Evolutionary conservation across 495 filamentous ascomycete genomes (phyloP).

Genomic region (Neurospora sp.): DNA sequence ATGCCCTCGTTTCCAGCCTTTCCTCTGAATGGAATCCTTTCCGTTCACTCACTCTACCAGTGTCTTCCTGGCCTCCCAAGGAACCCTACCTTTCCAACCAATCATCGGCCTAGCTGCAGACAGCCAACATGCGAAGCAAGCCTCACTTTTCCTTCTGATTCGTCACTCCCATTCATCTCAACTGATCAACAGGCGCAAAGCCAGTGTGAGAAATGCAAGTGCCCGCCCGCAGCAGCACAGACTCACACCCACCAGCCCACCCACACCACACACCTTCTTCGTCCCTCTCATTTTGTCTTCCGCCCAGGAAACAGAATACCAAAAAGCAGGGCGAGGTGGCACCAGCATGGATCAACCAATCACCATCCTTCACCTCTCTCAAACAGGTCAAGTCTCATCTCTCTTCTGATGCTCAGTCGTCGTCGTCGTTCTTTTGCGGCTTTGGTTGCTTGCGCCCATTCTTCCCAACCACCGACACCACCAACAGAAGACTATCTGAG

Average conservation of each 20-base stretch:
- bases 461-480: neutral
- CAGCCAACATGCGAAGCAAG: neutral
- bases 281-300: neutral
- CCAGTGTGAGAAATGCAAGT: neutral
- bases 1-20: neutral
- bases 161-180: neutral
- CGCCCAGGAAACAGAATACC: neutral
- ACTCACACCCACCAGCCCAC: neutral
- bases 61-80: neutral
- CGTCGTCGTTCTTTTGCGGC: neutral
- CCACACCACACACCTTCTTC: neutral
- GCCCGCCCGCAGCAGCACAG: neutral
- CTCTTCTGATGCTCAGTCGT: neutral
- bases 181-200: neutral
- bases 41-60: neutral
- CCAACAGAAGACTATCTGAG: neutral
- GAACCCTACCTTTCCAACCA: neutral
- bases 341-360: neutral
- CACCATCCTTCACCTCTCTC: neutral
- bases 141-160: neutral
- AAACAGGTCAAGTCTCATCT: neutral
- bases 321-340: neutral
- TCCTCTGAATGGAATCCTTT: neutral
- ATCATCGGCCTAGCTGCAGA: neutral
- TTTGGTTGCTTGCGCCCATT: neutral